phyloP scores from a whole-genome alignment of 2,329 filamentous ascomycete genomes.

The Juglanconis sp. region DNA sequence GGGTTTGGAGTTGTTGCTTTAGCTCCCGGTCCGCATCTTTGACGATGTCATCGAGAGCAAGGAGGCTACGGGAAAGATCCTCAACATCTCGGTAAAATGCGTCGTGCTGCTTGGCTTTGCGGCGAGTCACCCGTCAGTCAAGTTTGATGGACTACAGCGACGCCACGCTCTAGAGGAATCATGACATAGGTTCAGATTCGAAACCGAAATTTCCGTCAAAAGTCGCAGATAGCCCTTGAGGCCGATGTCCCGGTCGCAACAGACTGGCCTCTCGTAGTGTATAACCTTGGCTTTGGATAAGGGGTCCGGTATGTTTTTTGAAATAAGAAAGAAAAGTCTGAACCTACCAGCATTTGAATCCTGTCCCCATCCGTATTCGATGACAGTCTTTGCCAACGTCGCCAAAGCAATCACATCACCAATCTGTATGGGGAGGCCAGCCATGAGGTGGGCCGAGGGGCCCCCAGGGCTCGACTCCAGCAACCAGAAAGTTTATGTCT shows the following conservation, averaged over 20 bases:
- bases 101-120: conserved; percentile 9
- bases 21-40: neutral
- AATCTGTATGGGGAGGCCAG: conserved; percentile 8
- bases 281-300: no score
- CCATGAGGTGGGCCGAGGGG: conserved; percentile 2
- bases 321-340: neutral
- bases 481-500: no score
- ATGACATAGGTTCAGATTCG: no score
- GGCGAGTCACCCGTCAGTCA: no score
- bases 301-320: neutral
- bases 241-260: no score
- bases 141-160: no score
- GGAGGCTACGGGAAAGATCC: neutral
- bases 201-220: no score
- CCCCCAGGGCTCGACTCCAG: neutral
- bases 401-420: conserved; percentile 8
- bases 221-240: no score
- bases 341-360: neutral
- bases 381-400: neutral
- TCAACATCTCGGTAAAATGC: conserved; percentile 9
- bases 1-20: neutral
- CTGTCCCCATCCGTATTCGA: neutral
- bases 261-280: no score
- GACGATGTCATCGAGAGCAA: neutral
- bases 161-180: no score